Evolutionary conservation across 805 yeast genomes (phyloP).

Genomic region (Hanseniaspora occidentalis): DNA sequence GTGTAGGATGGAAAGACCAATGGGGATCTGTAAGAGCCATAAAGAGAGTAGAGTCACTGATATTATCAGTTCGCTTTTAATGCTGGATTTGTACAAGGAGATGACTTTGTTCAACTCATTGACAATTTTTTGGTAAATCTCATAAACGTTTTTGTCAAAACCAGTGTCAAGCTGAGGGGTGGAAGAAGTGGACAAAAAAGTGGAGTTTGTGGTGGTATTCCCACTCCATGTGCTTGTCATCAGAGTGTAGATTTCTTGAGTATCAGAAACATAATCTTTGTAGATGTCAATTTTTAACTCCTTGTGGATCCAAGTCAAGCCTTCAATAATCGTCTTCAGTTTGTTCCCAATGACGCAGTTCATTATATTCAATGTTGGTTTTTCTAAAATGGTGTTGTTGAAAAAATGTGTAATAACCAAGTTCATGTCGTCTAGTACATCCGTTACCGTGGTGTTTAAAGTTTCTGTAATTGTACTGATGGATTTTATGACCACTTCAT

Average conservation of each 20-base stretch:
- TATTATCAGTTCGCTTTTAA: slow-evolving; percentile 32
- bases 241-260: slow-evolving; percentile 18
- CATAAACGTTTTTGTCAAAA: slow-evolving; percentile 4
- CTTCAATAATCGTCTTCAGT: slow-evolving; percentile 49
- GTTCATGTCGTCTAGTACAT: slow-evolving; percentile 49
- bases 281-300: slow-evolving; percentile 52
- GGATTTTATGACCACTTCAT: slow-evolving; percentile 9
- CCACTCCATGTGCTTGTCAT: slow-evolving; percentile 4
- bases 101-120: slow-evolving; percentile 5
- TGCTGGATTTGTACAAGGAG: neutral
- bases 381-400: slow-evolving; percentile 52
- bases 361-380: slow-evolving; percentile 53
- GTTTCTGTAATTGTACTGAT: slow-evolving; percentile 34
- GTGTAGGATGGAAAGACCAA: slow-evolving; percentile 20
- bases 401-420: slow-evolving; percentile 45
- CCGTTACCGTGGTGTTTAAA: slow-evolving; percentile 47
- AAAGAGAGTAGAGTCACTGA: slow-evolving; percentile 31
- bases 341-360: slow-evolving; percentile 74
- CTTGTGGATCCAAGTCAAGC: slow-evolving; percentile 66
- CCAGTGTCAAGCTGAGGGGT: slow-evolving; percentile 5
- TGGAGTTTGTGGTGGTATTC: neutral
- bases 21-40: slow-evolving; percentile 36
- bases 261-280: slow-evolving; percentile 21
- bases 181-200: neutral
- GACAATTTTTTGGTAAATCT: slow-evolving; percentile 5